Evolutionary conservation across 2,329 filamentous ascomycete genomes (phyloP).

Genomic region (Plenodomus lindquistii): DNA sequence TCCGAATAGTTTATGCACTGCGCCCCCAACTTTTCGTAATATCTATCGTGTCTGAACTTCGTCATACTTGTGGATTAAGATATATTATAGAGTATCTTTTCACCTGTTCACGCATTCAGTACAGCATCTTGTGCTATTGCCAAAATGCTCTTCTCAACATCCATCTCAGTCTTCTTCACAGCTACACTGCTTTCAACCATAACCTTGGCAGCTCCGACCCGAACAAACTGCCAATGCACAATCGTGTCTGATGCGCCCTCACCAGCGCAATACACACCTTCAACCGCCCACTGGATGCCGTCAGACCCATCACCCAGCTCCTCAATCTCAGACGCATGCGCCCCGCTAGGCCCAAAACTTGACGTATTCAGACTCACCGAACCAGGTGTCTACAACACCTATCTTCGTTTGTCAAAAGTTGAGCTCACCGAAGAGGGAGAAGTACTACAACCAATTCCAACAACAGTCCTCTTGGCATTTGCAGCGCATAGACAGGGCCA

Average conservation of each 20-base stretch:
- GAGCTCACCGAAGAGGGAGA: constrained; percentile 7
- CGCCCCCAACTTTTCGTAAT: neutral
- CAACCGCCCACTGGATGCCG: constrained; percentile 24
- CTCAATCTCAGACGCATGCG: constrained; percentile 20
- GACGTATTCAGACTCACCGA: constrained; percentile 28
- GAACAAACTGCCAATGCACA: constrained; percentile 36
- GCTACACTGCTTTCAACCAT: constrained; percentile 16
- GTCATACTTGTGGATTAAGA: neutral
- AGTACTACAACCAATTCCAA: constrained; percentile 20
- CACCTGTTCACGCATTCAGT: neutral
- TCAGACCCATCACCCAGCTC: constrained; percentile 18
- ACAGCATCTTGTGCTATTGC: neutral
- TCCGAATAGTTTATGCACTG: neutral
- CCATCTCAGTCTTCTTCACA: constrained; percentile 12
- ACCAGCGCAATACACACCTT: constrained; percentile 19
- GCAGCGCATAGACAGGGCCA: constrained; percentile 6
- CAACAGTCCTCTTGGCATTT: constrained; percentile 22
- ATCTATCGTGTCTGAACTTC: neutral
- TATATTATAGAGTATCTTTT: neutral
- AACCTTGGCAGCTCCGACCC: constrained; percentile 25
- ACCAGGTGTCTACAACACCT: constrained; percentile 32
- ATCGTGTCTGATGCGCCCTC: constrained; percentile 19
- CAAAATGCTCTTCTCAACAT: constrained; percentile 17
- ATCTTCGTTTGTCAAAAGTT: constrained; percentile 13
- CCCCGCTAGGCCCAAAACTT: constrained; percentile 29